phyloP scores from a whole-genome alignment of 495 filamentous ascomycete species.

The Talaromyces nanjingensis region DNA sequence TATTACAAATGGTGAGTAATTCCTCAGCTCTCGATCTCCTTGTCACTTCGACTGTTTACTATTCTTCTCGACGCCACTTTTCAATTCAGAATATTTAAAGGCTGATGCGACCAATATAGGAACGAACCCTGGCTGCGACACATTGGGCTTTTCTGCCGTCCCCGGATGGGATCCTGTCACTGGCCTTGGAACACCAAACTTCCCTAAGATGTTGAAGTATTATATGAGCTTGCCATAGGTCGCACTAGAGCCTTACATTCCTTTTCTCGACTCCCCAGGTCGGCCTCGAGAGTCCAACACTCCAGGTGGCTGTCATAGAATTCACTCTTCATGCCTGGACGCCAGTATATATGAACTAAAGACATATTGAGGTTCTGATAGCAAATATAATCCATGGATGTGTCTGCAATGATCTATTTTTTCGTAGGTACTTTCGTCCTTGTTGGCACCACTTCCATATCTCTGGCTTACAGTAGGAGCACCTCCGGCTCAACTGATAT shows the following conservation, averaged over 20 bases:
- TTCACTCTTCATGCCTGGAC: no score
- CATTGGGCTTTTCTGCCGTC: conserved; percentile 41
- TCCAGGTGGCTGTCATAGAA: no score
- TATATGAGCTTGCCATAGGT: conserved; percentile 23
- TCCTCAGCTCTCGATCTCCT: not conserved
- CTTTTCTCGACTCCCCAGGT: not conserved
- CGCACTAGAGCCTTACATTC: not conserved
- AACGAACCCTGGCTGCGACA: conserved; percentile 39
- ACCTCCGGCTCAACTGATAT: no score
- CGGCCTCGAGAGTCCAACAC: no score
- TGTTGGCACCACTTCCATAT: no score
- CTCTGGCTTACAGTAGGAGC: no score
- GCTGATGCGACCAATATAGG: conserved; percentile 23
- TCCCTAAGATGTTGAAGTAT: conserved; percentile 37
- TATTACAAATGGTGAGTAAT: conserved; percentile 36
- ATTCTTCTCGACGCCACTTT: not conserved
- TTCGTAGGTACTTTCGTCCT: no score
- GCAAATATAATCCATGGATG: no score
- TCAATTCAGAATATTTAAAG: not conserved
- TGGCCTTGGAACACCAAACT: conserved; percentile 48
- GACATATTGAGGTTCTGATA: no score
- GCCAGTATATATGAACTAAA: no score
- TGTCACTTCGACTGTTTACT: no score
- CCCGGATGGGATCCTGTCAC: conserved; percentile 50
- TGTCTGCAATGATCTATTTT: no score